These are phyloP conservation scores for Ophiostoma ips DNA, from an alignment of 2,329 filamentous ascomycete species.

Conservation along the genomic window DNA sequence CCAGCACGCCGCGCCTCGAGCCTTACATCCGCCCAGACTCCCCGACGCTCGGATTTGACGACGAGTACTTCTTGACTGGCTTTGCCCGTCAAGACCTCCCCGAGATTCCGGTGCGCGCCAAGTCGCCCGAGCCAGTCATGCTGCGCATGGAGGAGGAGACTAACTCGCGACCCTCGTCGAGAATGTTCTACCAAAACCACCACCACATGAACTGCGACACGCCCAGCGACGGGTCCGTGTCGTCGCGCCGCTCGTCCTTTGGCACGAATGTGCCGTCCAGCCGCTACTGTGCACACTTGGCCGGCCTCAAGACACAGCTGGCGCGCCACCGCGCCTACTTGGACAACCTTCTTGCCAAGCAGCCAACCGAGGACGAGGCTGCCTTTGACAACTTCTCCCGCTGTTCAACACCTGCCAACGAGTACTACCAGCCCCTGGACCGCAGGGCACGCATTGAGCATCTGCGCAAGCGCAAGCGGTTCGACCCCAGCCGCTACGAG, in stretches of 20 bases:
- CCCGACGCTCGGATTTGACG: constrained; percentile 43
- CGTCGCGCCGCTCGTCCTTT: background rate
- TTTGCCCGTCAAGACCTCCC: constrained; percentile 17
- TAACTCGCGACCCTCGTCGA: constrained; percentile 8
- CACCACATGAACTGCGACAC: background rate
- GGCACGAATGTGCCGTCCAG: constrained; percentile 24
- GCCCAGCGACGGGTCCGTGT: background rate
- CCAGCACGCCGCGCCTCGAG: constrained; percentile 23
- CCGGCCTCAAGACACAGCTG: constrained; percentile 34
- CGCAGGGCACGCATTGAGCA: constrained; percentile 39
- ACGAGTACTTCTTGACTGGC: constrained; percentile 22
- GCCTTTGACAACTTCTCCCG: background rate
- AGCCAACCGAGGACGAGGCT: constrained; percentile 4
- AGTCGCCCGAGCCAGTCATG: constrained; percentile 9
- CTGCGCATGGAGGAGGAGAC: constrained; percentile 9
- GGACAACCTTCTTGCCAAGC: constrained; percentile 24
- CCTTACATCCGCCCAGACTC: constrained; percentile 44
- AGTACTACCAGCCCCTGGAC: constrained; percentile 27
- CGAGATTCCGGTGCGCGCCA: constrained; percentile 14
- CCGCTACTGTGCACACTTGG: constrained; percentile 35
- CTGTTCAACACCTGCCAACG: constrained; percentile 16
- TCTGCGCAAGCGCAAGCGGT: constrained; percentile 38
- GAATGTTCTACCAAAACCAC: background rate
- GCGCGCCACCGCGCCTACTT: constrained; percentile 32
- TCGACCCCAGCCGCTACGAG: constrained; percentile 39